Evolutionary conservation across 2,329 filamentous ascomycete genomes (phyloP).

Genomic region (Aschersonia sp.): DNA sequence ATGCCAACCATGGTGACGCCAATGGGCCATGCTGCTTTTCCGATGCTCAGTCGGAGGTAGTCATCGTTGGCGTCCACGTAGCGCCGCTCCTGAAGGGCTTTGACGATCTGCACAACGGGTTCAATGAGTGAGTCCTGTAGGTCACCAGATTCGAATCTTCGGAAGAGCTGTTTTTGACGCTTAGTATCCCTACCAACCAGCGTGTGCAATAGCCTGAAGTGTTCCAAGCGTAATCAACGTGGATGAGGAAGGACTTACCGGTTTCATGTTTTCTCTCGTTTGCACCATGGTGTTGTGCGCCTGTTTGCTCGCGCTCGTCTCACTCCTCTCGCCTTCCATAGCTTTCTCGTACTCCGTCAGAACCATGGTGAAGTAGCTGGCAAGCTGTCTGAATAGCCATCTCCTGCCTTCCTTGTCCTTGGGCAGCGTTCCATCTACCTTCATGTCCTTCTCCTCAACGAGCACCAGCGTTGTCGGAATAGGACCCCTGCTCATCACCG

Average conservation of each 20-base stretch:
- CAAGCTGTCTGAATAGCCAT: conserved; percentile 75
- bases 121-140: conserved; percentile 66
- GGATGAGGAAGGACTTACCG: conserved; percentile 27
- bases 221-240: neutral
- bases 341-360: conserved; percentile 74
- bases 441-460: conserved; percentile 80
- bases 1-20: conserved; percentile 99
- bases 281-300: conserved; percentile 78
- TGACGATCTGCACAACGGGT: conserved; percentile 81
- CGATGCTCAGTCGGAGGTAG: conserved; percentile 84
- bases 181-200: neutral
- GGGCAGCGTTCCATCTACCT: conserved; percentile 50
- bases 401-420: conserved; percentile 49
- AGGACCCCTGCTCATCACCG: conserved; percentile 55
- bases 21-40: conserved; percentile 96
- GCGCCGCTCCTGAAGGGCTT: conserved; percentile 74
- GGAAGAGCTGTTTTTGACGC: conserved; percentile 46
- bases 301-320: conserved; percentile 65
- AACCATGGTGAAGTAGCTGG: conserved; percentile 95
- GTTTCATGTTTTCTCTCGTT: conserved; percentile 75
- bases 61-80: conserved; percentile 97
- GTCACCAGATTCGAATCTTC: conserved; percentile 70
- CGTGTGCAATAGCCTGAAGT: too few relatives aligned
- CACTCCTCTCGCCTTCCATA: conserved; percentile 47
- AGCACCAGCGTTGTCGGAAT: conserved; percentile 75